These are phyloP conservation scores for Bryopsis sp. DNA, from an alignment of 139 green algal genomes.

Conservation along the genomic window DNA sequence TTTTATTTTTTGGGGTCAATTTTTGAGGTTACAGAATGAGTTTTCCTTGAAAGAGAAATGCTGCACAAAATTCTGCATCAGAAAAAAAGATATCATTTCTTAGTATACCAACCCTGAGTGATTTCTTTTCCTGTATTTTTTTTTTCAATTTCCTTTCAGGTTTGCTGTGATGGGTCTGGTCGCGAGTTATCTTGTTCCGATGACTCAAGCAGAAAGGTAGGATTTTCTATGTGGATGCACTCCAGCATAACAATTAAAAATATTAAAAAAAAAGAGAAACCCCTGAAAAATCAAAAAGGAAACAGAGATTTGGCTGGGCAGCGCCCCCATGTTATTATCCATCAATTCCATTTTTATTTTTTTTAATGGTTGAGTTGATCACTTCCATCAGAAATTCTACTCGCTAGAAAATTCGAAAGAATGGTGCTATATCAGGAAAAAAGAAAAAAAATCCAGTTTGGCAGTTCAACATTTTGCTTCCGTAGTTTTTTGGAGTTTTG, in stretches of 20 bases:
- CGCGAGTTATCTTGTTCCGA: slow-evolving; percentile 4
- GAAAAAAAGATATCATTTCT: too few species aligned
- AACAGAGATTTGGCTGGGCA: not conserved
- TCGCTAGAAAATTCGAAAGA: not conserved
- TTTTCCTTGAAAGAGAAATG: too few species aligned
- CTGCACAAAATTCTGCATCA: too few species aligned
- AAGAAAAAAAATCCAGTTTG: too few species aligned
- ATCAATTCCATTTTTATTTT: not conserved
- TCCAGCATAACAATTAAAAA: not conserved
- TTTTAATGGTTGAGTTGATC: not conserved
- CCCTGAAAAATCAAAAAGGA: not conserved
- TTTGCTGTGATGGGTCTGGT: slow-evolving; percentile 17
- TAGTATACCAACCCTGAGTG: too few species aligned
- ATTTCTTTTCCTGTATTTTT: not conserved
- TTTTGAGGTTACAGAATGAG: too few species aligned
- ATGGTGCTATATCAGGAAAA: not conserved
- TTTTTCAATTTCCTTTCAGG: slow-evolving; percentile 3
- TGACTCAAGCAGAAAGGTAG: not conserved
- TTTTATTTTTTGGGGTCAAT: too few species aligned
- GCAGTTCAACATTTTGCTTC: not conserved
- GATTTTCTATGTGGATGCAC: not conserved
- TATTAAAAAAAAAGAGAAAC: not conserved
- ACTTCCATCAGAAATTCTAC: not conserved
- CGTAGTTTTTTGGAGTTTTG: not conserved
- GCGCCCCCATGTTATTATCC: not conserved